phyloP scores from a whole-genome alignment of 208 protist species.

The Wallacemonas rigidus region DNA sequence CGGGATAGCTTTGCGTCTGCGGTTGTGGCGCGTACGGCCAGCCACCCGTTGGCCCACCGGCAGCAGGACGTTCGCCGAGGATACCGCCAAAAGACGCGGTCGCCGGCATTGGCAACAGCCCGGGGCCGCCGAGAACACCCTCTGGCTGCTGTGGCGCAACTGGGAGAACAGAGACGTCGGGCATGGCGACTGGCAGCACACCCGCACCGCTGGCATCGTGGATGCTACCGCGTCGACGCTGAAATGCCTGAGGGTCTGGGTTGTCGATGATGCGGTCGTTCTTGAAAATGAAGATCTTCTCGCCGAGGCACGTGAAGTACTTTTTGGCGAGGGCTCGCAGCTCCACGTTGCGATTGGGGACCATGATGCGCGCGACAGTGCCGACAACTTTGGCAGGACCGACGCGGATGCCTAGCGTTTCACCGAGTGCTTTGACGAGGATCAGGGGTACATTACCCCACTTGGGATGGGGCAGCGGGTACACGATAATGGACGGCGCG shows the following conservation, averaged over 20 bases:
- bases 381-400: conserved; percentile 86
- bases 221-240: not conserved
- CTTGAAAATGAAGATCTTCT: conserved; percentile 82
- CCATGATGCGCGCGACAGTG: conserved; percentile 73
- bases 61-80: conserved; percentile 2
- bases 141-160: not conserved
- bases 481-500: conserved; percentile 77
- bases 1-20: not conserved
- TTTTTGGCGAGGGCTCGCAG: conserved; percentile 76
- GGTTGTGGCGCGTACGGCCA: too few relatives aligned
- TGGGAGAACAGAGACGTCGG: not conserved
- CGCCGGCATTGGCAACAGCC: not conserved
- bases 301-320: conserved; percentile 74
- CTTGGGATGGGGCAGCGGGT: conserved; percentile 71
- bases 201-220: not conserved
- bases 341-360: conserved; percentile 85
- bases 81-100: conserved; percentile 1
- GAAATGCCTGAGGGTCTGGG: conserved; percentile 19
- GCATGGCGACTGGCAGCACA: not conserved
- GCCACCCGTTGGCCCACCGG: too few relatives aligned
- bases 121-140: not conserved
- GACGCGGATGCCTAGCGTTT: conserved; percentile 79
- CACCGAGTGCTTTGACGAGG: conserved; percentile 79
- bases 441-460: conserved; percentile 68
- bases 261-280: conserved; percentile 91